phyloP scores from a whole-genome alignment of 371 early-diverging fungal species.

The Saksenaea vasiformis region DNA sequence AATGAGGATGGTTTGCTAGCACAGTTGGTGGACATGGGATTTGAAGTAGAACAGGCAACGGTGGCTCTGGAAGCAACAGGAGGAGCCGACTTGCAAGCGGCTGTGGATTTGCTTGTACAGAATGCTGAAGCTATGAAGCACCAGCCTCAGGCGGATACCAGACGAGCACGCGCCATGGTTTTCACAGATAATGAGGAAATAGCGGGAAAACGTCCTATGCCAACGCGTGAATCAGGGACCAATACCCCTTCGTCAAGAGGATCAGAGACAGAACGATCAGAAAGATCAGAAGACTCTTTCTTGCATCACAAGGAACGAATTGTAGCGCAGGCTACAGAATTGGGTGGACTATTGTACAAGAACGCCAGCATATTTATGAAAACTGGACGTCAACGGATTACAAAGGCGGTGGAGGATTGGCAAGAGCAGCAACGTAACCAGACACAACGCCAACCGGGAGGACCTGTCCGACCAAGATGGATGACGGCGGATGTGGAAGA shows the following conservation, averaged over 20 bases:
- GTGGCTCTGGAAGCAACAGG: conserved; percentile 67
- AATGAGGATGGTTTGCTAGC: conserved; percentile 50
- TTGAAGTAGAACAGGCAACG: conserved; percentile 59
- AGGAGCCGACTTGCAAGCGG: conserved; percentile 60
- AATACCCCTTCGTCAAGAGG: neutral
- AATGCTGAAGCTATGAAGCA: conserved; percentile 44
- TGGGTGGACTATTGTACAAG: conserved; percentile 70
- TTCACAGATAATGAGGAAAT: neutral
- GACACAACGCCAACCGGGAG: conserved; percentile 38
- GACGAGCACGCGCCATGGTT: conserved; percentile 5
- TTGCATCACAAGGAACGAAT: conserved; percentile 65
- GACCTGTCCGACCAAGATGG: conserved; percentile 32
- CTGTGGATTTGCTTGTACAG: conserved; percentile 66
- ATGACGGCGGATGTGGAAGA: conserved; percentile 43
- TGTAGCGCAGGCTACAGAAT: conserved; percentile 66
- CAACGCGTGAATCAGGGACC: neutral
- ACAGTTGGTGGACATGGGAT: conserved; percentile 79
- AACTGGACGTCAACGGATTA: conserved; percentile 68
- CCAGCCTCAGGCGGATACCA: conserved; percentile 6
- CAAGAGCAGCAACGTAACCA: conserved; percentile 53
- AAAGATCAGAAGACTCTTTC: conserved; percentile 17
- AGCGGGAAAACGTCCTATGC: neutral
- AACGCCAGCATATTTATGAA: conserved; percentile 74
- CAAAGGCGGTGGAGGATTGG: conserved; percentile 67
- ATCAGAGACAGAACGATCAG: conserved; percentile 20